Evolutionary conservation across 768 basidiomycete genomes (phyloP).

Genomic region (Auricularia auricula-judae): DNA sequence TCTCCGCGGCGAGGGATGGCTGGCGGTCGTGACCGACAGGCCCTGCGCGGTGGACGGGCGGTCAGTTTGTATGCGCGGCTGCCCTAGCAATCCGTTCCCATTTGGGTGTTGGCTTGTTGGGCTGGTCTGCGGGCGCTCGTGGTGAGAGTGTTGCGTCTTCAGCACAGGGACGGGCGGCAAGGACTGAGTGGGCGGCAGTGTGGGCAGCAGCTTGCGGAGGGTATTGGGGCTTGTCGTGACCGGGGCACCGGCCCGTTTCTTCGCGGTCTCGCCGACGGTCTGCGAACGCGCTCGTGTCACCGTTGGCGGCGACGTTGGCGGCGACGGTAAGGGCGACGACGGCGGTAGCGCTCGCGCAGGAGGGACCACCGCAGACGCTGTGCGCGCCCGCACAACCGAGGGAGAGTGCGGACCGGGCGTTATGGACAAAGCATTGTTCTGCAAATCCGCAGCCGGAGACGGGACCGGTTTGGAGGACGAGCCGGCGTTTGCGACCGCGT

Average conservation of each 20-base stretch:
- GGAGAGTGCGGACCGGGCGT: background rate
- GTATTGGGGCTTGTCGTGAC: background rate
- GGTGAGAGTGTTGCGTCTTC: background rate
- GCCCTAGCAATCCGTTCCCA: background rate
- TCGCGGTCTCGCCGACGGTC: background rate
- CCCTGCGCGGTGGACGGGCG: background rate
- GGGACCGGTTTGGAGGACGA: background rate
- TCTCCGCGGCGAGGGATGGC: background rate
- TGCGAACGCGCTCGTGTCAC: background rate
- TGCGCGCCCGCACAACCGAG: too few species aligned
- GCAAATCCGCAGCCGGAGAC: background rate
- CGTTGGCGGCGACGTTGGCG: background rate
- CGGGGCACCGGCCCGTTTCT: background rate
- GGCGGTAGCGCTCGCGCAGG: background rate
- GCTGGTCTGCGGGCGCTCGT: background rate
- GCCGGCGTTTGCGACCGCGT: background rate
- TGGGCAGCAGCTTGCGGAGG: background rate
- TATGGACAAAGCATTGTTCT: background rate
- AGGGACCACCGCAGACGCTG: background rate
- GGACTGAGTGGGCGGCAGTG: background rate
- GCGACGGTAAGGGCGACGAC: background rate
- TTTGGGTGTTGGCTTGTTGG: background rate
- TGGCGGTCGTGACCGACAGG: background rate
- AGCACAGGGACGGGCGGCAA: background rate
- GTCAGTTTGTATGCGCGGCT: background rate